Conservation (phyloP, 768 basidiomycete genomes). For the Pleurotus sapidus region DNA sequence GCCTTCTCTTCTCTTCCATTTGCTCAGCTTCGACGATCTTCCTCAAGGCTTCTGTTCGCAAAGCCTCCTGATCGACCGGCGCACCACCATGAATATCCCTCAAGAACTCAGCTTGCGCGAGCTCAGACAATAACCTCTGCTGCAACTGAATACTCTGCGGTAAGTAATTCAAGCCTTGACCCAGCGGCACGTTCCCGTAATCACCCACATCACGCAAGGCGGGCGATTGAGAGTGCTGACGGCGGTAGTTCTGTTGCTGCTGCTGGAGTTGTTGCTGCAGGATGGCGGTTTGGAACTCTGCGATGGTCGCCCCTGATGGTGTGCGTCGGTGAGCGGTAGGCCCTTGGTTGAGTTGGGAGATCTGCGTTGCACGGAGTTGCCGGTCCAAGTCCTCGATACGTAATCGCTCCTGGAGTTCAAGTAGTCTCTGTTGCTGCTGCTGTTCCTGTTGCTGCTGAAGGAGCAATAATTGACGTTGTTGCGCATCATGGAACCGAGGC, state of each 20-base stretch:
- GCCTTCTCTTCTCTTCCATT: constrained; percentile 81
- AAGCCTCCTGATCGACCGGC: constrained; percentile 63
- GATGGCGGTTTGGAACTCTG: constrained; percentile 41
- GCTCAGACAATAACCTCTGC: constrained; percentile 73
- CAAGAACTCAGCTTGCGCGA: constrained; percentile 68
- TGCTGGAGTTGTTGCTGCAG: constrained; percentile 26
- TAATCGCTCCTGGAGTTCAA: constrained; percentile 64
- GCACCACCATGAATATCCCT: constrained; percentile 60
- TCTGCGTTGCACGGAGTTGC: constrained; percentile 53
- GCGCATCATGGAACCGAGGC: constrained; percentile 69
- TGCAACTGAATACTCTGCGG: constrained; percentile 71
- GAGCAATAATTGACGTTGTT: constrained; percentile 66
- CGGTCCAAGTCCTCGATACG: constrained; percentile 66
- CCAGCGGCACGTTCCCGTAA: constrained; percentile 34
- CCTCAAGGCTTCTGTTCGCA: constrained; percentile 77
- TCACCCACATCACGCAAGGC: constrained; percentile 29
- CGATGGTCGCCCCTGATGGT: constrained; percentile 41
- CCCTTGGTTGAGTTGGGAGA: constrained; percentile 44
- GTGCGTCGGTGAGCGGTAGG: constrained; percentile 40
- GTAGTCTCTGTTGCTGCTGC: constrained; percentile 55
- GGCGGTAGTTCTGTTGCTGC: constrained; percentile 40
- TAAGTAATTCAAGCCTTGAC: constrained; percentile 48
- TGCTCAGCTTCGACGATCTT: constrained; percentile 90
- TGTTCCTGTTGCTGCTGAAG: constrained; percentile 68
- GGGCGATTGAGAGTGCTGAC: constrained; percentile 44